Conservation (phyloP, 352 stramenopile genomes). For the Ochromonadaceae sp. region DNA sequence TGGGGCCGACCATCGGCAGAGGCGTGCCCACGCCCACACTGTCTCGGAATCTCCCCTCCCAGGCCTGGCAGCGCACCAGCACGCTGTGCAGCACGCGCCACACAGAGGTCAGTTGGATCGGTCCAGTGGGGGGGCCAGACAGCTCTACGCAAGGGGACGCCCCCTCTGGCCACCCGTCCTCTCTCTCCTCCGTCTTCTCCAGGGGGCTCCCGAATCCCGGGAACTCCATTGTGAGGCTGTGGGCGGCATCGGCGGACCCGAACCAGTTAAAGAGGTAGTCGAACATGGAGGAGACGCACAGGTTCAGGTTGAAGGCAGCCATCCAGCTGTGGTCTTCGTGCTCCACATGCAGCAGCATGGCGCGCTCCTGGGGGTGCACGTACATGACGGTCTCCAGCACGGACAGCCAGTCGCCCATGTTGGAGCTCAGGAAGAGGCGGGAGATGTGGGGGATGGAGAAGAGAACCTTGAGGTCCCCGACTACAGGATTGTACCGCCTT, state of each 20-base stretch:
- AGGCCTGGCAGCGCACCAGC: too few relatives aligned
- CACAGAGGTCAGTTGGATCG: too few relatives aligned
- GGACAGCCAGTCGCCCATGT: constrained; percentile 25
- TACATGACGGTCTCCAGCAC: constrained; percentile 39
- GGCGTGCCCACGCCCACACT: too few relatives aligned
- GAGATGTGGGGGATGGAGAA: constrained; percentile 89
- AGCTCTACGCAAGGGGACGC: too few relatives aligned
- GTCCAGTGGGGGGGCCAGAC: too few relatives aligned
- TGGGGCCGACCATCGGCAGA: too few relatives aligned
- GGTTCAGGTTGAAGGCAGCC: constrained; percentile 56
- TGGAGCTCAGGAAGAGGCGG: constrained; percentile 49
- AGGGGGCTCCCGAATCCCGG: too few relatives aligned
- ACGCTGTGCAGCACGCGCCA: too few relatives aligned
- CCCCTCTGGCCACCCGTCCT: too few relatives aligned
- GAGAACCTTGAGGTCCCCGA: constrained; percentile 92
- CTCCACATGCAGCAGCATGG: constrained; percentile 43
- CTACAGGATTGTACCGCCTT: constrained; percentile 80
- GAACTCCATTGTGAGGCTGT: too few relatives aligned
- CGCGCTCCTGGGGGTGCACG: constrained; percentile 49
- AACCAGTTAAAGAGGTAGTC: constrained; percentile 51
- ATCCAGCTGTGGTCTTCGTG: constrained; percentile 50
- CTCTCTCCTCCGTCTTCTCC: too few relatives aligned
- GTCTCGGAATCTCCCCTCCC: too few relatives aligned
- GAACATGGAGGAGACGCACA: constrained; percentile 50
- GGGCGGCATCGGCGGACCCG: constrained; percentile 14